Evolutionary conservation across 2,329 filamentous ascomycete species (phyloP).

Genomic region (Xylariomycetidae sp.): DNA sequence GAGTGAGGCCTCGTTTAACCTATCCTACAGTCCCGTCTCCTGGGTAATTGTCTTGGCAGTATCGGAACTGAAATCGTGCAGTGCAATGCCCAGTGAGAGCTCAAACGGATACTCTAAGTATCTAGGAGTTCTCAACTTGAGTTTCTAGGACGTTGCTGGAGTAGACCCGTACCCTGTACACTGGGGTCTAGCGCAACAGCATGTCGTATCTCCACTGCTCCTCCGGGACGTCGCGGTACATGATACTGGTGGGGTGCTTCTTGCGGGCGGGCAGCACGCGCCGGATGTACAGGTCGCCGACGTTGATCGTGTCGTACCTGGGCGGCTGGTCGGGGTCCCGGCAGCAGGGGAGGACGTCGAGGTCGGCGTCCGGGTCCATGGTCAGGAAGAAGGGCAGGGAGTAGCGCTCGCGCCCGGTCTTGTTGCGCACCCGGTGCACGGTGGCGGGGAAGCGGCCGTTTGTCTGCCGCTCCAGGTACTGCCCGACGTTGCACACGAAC

Average conservation of each 20-base stretch:
- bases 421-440: conserved; percentile 34
- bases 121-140: too few species aligned
- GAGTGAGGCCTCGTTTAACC: too few species aligned
- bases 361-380: conserved; percentile 18
- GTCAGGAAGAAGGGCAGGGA: conserved; percentile 33
- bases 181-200: conserved; percentile 16
- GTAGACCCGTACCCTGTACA: too few species aligned
- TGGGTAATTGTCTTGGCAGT: too few species aligned
- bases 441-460: conserved; percentile 33
- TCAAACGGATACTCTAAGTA: too few species aligned
- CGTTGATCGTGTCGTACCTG: conserved; percentile 21
- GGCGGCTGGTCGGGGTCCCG: conserved; percentile 11
- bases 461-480: conserved; percentile 34
- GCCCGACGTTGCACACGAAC: conserved; percentile 35
- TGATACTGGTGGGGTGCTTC: conserved; percentile 32
- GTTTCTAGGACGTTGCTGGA: too few species aligned
- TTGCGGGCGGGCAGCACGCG: conserved; percentile 27
- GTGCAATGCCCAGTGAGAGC: too few species aligned
- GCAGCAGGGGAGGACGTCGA: conserved; percentile 20
- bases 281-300: conserved; percentile 28
- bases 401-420: conserved; percentile 30
- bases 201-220: conserved; percentile 26
- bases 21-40: too few species aligned
- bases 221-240: conserved; percentile 28
- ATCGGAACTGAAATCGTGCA: too few species aligned